Evolutionary conservation across 495 filamentous ascomycete genomes (phyloP), one percentile per base, ranked within the genome.

Genomic region (Annulohypoxylon nitens): DNA sequence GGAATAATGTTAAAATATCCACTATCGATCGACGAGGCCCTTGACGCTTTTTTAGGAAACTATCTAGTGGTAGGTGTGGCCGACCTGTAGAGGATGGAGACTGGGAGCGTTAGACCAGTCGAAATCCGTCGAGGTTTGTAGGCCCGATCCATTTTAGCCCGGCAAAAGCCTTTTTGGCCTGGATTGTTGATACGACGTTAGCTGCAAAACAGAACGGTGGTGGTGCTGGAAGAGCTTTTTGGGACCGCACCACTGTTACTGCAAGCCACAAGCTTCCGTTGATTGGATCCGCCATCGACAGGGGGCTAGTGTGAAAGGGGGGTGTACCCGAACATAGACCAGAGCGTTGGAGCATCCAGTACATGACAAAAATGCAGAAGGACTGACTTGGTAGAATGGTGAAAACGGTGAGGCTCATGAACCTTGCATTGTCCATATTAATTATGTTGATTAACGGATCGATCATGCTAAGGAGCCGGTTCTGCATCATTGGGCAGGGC

Each of bases 71-170:
- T 45, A 30, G 18, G n/a, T 33, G 60, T 70, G 61, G 72, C 47
- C 66, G 55, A 63, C 54, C 50, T 60, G 63, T 39, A 37, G 48
- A 43, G 20, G 33, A 48, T 30, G 36, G 39, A 11, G 43, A 18
- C 14, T 47, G n/a, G 43, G 11, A 47, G 43, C 16, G 43, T 39
- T 39, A 67, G 39, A 50, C 57, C 63, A 37, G 67, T 60, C 41
- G 63, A 64, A 69, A 67, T 67, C 62, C 53, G 47, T 55, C 48
- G 58, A 75, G 57, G 63, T 54, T 54, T 64, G 71, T 70, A 70
- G 66, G 71, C 48, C 71, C 71, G 71, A 61, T 67, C 63, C 59
- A 67, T 75, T 53, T 75, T 75, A 75, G 67, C 67, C 67, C 72
- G 67, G 43, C 58, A 67, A 70, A 70, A 67, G 41, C 71, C 61